phyloP scores from a whole-genome alignment of 2,329 filamentous ascomycete genomes.

The Alternaria solani region DNA sequence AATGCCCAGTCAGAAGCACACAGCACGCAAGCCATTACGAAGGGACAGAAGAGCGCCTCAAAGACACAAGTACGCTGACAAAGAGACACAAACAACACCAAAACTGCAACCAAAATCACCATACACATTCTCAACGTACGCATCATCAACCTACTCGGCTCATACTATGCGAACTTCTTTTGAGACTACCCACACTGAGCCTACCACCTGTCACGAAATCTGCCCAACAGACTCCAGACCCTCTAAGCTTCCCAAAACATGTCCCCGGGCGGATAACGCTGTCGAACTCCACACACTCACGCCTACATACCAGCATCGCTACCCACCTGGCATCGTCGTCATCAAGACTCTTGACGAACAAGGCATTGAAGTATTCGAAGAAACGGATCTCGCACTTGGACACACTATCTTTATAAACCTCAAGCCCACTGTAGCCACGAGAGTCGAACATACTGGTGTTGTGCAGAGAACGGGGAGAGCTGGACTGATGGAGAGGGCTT shows the following conservation, averaged over 20 bases:
- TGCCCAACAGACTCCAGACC: background rate
- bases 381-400: background rate
- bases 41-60: background rate
- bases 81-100: background rate
- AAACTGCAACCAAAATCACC: no score
- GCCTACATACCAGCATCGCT: background rate
- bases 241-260: background rate
- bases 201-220: background rate
- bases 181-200: background rate
- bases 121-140: background rate
- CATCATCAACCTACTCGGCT: background rate
- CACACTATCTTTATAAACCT: background rate
- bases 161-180: background rate
- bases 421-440: background rate
- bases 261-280: background rate
- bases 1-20: background rate
- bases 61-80: background rate
- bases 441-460: background rate
- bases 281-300: background rate
- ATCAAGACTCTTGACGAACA: conserved; percentile 8
- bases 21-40: background rate
- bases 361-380: background rate
- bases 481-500: background rate
- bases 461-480: background rate
- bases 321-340: conserved; percentile 1